Evolutionary conservation across 106 monocot species (phyloP).

Genomic region (Phalaenopsis aphrodite): DNA sequence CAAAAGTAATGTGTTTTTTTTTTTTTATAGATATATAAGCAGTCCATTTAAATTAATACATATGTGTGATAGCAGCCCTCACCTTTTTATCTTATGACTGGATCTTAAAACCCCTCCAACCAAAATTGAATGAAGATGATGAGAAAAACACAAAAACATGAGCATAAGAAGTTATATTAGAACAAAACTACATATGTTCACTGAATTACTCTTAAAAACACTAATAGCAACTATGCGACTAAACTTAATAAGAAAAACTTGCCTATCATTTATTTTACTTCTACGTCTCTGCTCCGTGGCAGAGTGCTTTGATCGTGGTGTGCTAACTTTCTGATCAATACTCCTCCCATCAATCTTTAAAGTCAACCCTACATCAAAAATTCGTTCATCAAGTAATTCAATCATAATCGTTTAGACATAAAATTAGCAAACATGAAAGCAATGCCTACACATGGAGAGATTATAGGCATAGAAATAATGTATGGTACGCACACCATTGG

Average conservation of each 20-base stretch:
- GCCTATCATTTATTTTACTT: constrained; percentile 84
- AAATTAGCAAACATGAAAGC: neutral
- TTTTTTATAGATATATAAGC: neutral
- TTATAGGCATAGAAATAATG: neutral
- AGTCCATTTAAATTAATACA: neutral
- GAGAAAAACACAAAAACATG: neutral
- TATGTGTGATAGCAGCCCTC: neutral
- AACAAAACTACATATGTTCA: neutral
- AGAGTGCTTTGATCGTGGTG: constrained; percentile 72
- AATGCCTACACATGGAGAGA: neutral
- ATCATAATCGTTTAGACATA: neutral
- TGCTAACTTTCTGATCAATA: constrained; percentile 31
- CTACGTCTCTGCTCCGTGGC: constrained; percentile 79
- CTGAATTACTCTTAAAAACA: neutral
- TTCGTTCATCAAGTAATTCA: neutral
- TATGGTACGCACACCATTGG: neutral
- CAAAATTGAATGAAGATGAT: neutral
- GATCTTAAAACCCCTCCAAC: neutral
- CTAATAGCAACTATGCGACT: neutral
- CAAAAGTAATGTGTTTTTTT: neutral
- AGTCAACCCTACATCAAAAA: constrained; percentile 17
- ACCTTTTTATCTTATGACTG: neutral
- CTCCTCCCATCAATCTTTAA: constrained; percentile 19
- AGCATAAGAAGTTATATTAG: neutral
- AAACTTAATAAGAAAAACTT: neutral